Evolutionary conservation across 2,329 filamentous ascomycete species (phyloP), one percentile per base, ranked within the genome.

Genomic region (Cytospora piceicola): DNA sequence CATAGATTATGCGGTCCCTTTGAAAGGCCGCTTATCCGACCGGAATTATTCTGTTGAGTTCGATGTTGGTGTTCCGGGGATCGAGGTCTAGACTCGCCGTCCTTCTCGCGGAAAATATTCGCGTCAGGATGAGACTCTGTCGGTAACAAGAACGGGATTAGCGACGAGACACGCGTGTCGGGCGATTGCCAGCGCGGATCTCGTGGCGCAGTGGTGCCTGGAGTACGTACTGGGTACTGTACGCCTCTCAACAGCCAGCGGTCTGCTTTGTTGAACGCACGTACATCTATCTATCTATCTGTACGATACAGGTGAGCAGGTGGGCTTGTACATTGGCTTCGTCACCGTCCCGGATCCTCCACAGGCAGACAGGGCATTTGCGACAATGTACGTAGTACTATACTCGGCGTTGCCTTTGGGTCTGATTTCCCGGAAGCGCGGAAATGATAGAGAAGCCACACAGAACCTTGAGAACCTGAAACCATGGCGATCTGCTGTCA

Each of bases 1-100:
- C 56, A 34, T 62, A 27, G 60, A 55, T 30, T 42, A 32, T 17
- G 53, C 14, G 59, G 59, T 27, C 59, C 20, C 60, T 62, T n/a
- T 8, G 52, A 56, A 24, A 51, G 60, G 52, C 34, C 34, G 52
- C 52, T 46, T 53, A 55, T 55, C 36, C 46, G 59, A 42, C 36
- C 46, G 51, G 9, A 3, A 20, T 42, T 17, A 6, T 42, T 42
- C 20, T 42, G 39, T 42, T 42, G 39, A 42, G 39, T 15, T 36
- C 34, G 34, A 15, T 14, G 34, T 36, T 15, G 34, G 34, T 15
- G 32, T 34, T 34, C 11, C 2, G 6, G 32, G 32, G 32, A 34
- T 34, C 32, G 32, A 17, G 36, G 36, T 39, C 36, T 39, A 39
- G 36, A 5, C 39, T 42, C 20, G 39, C 39, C 39, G 39, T 42